Evolutionary conservation across 2,329 filamentous ascomycete species (phyloP).

Genomic region (Colletotrichum sp.): DNA sequence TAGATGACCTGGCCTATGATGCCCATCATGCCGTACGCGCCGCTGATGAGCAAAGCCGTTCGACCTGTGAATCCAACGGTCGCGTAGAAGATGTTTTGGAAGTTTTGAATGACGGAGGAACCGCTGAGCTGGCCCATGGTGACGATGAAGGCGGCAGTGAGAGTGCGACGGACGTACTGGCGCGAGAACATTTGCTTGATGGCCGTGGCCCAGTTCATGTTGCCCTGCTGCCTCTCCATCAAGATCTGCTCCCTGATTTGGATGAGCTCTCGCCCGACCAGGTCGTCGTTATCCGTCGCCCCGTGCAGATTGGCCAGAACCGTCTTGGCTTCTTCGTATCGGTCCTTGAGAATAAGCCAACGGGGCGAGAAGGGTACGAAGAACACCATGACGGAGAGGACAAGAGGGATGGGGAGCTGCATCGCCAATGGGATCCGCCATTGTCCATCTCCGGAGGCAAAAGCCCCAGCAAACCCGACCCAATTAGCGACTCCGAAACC

Average conservation of each 20-base stretch:
- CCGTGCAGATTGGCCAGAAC: slow-evolving; percentile 23
- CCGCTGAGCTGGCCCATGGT: slow-evolving; percentile 38
- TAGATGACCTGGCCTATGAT: slow-evolving; percentile 37
- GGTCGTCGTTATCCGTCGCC: slow-evolving; percentile 22
- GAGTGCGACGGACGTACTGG: slow-evolving; percentile 33
- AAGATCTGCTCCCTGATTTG: slow-evolving; percentile 33
- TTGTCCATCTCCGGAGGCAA: slow-evolving; percentile 30
- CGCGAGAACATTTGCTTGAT: slow-evolving; percentile 26
- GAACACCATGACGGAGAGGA: slow-evolving; percentile 25
- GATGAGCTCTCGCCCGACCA: slow-evolving; percentile 28
- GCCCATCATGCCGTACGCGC: slow-evolving; percentile 41
- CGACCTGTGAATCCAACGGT: slow-evolving; percentile 35
- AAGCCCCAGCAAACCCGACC: slow-evolving; percentile 39
- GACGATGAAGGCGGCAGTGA: slow-evolving; percentile 36
- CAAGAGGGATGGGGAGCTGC: slow-evolving; percentile 25
- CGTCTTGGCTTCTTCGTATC: slow-evolving; percentile 22
- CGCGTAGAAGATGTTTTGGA: slow-evolving; percentile 39
- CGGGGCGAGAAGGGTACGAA: slow-evolving; percentile 30
- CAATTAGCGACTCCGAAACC: slow-evolving; percentile 35
- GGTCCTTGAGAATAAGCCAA: slow-evolving; percentile 21
- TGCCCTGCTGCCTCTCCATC: slow-evolving; percentile 27
- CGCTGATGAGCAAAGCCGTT: slow-evolving; percentile 35
- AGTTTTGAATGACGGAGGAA: slow-evolving; percentile 40
- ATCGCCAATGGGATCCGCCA: slow-evolving; percentile 31
- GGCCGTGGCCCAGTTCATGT: slow-evolving; percentile 22